Conservation (phyloP, 2,329 filamentous ascomycete species). For the Blumeria hordei region DNA sequence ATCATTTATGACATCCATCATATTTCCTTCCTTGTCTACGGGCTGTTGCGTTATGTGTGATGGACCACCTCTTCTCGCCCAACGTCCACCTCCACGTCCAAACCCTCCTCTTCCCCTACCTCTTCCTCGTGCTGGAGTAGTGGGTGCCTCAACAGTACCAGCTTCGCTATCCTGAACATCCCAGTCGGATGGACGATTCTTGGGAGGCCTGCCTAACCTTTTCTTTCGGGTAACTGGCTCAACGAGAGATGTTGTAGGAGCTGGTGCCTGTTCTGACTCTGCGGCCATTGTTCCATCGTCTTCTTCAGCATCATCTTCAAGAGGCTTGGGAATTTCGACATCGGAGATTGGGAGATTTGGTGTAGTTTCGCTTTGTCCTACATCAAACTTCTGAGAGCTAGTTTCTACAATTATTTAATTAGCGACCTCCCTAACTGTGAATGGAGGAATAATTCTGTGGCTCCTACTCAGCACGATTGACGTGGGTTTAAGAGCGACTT, state of each 20-base stretch:
- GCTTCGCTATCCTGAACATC: constrained; percentile 29
- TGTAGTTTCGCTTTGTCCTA: constrained; percentile 22
- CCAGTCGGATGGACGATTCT: constrained; percentile 63
- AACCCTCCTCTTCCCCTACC: constrained; percentile 39
- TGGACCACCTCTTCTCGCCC: constrained; percentile 40
- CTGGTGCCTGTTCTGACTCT: constrained; percentile 25
- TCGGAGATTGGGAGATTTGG: constrained; percentile 16
- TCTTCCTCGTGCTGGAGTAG: constrained; percentile 22
- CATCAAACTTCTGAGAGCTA: constrained; percentile 21
- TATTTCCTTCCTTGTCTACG: constrained; percentile 81
- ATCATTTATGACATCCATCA: constrained; percentile 74
- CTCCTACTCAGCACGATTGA: constrained; percentile 27
- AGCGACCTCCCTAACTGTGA: constrained; percentile 4
- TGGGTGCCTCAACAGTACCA: constrained; percentile 19
- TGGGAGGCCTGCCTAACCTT: constrained; percentile 64
- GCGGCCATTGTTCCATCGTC: constrained; percentile 18
- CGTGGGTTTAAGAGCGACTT: constrained; percentile 28
- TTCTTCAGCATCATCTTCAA: constrained; percentile 24
- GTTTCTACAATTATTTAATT: constrained; percentile 18
- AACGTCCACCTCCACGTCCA: constrained; percentile 32
- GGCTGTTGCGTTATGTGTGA: constrained; percentile 62
- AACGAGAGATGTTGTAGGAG: constrained; percentile 13
- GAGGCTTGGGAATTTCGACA: constrained; percentile 9
- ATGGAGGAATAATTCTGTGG: neutral
- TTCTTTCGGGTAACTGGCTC: constrained; percentile 42